Percentiles rank a stretch among this genome's conserved stretches.
These are phyloP conservation scores for Pyricularia sp. DNA, from an alignment of 2,329 filamentous ascomycete genomes.

Conservation along the genomic window DNA sequence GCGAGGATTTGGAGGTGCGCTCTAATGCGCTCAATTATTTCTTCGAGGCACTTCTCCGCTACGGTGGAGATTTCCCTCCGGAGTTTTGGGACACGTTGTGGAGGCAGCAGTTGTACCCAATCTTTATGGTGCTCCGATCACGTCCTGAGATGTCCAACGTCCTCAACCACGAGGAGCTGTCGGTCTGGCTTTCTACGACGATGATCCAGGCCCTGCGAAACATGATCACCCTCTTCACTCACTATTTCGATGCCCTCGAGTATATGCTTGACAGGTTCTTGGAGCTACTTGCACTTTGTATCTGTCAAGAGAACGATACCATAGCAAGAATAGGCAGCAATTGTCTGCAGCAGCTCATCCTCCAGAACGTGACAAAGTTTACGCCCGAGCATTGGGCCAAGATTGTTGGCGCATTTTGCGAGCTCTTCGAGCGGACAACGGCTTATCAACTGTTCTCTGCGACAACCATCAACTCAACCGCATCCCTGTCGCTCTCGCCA, in stretches of 20 bases:
- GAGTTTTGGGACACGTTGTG: slow-evolving; percentile 99
- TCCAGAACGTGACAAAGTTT: slow-evolving; percentile 95
- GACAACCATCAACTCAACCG: slow-evolving; percentile 45
- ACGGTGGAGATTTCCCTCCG: slow-evolving; percentile 82
- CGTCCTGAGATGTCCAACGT: slow-evolving; percentile 95
- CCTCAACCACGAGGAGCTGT: slow-evolving; percentile 90
- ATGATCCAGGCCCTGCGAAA: slow-evolving; percentile 98
- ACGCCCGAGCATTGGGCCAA: slow-evolving; percentile 80
- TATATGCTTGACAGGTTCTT: slow-evolving; percentile 98
- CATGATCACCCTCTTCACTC: slow-evolving; percentile 97
- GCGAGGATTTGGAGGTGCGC: slow-evolving; percentile 93
- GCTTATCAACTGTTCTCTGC: slow-evolving; percentile 93
- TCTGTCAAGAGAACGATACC: slow-evolving; percentile 98
- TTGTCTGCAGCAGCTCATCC: slow-evolving; percentile 88
- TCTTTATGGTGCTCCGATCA: slow-evolving; percentile 95
- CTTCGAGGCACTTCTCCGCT: slow-evolving; percentile 84
- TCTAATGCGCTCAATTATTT: slow-evolving; percentile 89
- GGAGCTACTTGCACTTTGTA: slow-evolving; percentile 87
- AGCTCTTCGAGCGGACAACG: slow-evolving; percentile 89
- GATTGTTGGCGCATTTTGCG: slow-evolving; percentile 91
- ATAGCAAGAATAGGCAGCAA: slow-evolving; percentile 97
- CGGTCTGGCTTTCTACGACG: slow-evolving; percentile 96
- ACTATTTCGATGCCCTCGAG: slow-evolving; percentile 92
- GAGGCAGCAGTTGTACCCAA: slow-evolving; percentile 93
- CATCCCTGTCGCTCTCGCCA: slow-evolving; percentile 33